Percentiles rank a stretch among this genome's conserved stretches.
These are phyloP conservation scores for Talaromyces sp. DNA, from an alignment of 2,329 filamentous ascomycete species.

Conservation along the genomic window DNA sequence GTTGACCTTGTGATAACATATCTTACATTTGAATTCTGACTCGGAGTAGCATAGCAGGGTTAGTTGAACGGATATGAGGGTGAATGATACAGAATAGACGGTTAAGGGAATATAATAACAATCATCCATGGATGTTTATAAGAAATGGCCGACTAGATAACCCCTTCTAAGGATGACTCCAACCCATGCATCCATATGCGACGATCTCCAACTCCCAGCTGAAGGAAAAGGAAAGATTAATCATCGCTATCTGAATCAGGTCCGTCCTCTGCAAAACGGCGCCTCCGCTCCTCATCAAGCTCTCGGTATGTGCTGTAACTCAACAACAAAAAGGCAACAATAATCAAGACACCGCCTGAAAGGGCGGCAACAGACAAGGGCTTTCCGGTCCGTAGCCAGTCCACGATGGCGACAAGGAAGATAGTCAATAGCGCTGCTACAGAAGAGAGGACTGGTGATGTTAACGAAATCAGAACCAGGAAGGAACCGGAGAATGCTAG, in stretches of 20 bases:
- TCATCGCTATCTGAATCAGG: conserved; percentile 44
- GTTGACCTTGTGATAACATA: no score
- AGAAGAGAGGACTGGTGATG: conserved; percentile 84
- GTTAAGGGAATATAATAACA: no score
- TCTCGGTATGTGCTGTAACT: conserved; percentile 91
- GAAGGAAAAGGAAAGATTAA: conserved; percentile 21
- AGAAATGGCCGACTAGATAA: no score
- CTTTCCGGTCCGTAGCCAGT: conserved; percentile 79
- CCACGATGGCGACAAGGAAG: conserved; percentile 88
- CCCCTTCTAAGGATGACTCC: conserved; percentile 1
- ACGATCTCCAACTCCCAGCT: neutral
- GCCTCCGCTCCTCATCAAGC: conserved; percentile 77
- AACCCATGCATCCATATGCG: conserved; percentile 2
- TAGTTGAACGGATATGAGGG: no score
- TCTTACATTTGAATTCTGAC: no score
- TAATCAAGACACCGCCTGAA: conserved; percentile 79
- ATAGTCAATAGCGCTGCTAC: conserved; percentile 94
- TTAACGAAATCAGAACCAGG: conserved; percentile 86
- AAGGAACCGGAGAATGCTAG: conserved; percentile 83
- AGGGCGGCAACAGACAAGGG: conserved; percentile 72
- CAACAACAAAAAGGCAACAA: conserved; percentile 79
- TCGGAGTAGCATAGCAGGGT: no score
- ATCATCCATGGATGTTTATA: no score
- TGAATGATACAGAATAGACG: no score
- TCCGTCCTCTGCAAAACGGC: conserved; percentile 47